Base-by-base conservation (phyloP, 164 flowering plant species). In the Cinnamomum chago region DNA sequence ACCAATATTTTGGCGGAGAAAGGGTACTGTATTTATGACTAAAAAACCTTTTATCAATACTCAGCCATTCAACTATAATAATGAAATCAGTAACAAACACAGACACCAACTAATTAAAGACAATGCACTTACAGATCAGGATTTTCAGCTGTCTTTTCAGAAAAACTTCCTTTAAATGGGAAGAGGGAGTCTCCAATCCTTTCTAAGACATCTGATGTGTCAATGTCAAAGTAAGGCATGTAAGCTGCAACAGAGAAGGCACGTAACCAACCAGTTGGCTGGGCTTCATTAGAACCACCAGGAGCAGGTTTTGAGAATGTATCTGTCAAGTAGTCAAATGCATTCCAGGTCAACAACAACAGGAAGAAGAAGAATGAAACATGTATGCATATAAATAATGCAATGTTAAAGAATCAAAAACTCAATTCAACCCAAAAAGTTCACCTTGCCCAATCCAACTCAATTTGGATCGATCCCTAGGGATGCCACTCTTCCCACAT, bases 201-300 rank as follows among this genome's bases (percentile, higher is more conserved):
- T 72, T 92, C 98, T 55, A 96, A 55, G 28, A 96, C 98, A 83
- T 96, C 99, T 66, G 97, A 84, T 50, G 99, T 94, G 82, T 96
- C 99, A 65, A 96, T 94, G 84, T 96, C 99, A 80, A 96, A 96
- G 79, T 91, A 96, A 67, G 93, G 94, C 79, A 85, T 90, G 84
- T 94, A 96, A 9, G 95, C 85, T 76, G 90, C 88, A 76, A 96
- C 74, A 4, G 88, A 75, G 75, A 96, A 94, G 33, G 81, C 62
- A 68, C 79, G 79, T 70, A 94, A 76, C 99, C 98, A 92, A 76
- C 99, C 98, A 79, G 89, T 72, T 60, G 85, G 82, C 79, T 87
- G 90, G 28, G 94, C 80, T 71, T 88, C 95, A 67, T 89, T 92
- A 75, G 92, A 84, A 76, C 86, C 73, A 70, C 79, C 88, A 80